A percentile compares a stretch with the other conserved stretches of the same genome.
Conservation (phyloP, 129 eudicot species). For the carrot (Daucus carota) region DH1_v3.0 NC_030386.2:7706501-7707000, state of each 20-base stretch:
- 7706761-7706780: background rate
- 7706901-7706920: too few species aligned
- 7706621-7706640: constrained; percentile 9
- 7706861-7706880: background rate
- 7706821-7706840: background rate
- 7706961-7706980: too few species aligned
- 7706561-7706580: background rate
- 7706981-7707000: too few species aligned
- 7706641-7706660: constrained; percentile 62
- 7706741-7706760: background rate
- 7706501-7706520: constrained; percentile 71
- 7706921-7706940: too few species aligned
- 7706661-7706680: constrained; percentile 52
- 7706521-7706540: constrained; percentile 56
- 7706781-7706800: too few species aligned
- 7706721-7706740: background rate
- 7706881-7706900: background rate
- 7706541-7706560: background rate
- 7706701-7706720: constrained; percentile 70
- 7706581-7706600: too few species aligned
- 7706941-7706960: too few species aligned
- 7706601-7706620: background rate
- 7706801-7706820: background rate
- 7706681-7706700: constrained; percentile 42
- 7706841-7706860: background rate